phyloP scores from a whole-genome alignment of 108 stramenopile species.

The Stephanodiscus minutulus region DNA sequence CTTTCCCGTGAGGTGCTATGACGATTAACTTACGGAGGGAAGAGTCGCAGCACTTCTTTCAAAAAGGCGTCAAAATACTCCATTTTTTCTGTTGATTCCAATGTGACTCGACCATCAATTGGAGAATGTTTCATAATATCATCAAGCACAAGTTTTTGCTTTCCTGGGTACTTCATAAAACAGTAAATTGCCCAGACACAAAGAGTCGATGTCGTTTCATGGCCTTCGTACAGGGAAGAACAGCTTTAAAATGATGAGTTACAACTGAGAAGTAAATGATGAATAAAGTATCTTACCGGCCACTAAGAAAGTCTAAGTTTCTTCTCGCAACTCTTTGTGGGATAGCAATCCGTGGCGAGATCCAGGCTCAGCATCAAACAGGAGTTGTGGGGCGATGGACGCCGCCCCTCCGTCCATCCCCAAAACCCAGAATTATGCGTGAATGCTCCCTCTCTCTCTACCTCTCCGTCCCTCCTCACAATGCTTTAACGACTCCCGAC shows the following conservation, averaged over 20 bases:
- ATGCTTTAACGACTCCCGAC: slow-evolving; percentile 85
- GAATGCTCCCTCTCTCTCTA: background rate
- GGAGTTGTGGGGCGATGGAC: slow-evolving; percentile 41
- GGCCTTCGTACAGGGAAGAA: slow-evolving; percentile 14
- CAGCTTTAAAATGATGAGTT: background rate
- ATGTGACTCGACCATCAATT: slow-evolving; percentile 25
- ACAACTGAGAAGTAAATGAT: background rate
- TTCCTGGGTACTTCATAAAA: slow-evolving; percentile 50
- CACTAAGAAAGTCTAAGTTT: slow-evolving; percentile 67
- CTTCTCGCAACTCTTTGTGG: slow-evolving; percentile 56
- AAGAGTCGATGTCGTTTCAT: slow-evolving; percentile 74
- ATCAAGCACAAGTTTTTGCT: slow-evolving; percentile 52
- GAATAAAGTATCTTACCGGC: slow-evolving; percentile 40
- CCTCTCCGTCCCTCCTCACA: slow-evolving; percentile 3
- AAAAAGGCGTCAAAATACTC: slow-evolving; percentile 62
- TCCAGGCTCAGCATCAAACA: slow-evolving; percentile 52
- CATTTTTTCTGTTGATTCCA: slow-evolving; percentile 63
- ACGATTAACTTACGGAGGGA: slow-evolving; percentile 32
- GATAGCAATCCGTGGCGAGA: slow-evolving; percentile 25
- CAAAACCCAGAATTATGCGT: background rate
- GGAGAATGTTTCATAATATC: slow-evolving; percentile 50
- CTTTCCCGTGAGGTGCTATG: too few species aligned
- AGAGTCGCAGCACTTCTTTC: slow-evolving; percentile 66
- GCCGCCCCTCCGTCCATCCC: too few species aligned
- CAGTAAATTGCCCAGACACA: slow-evolving; percentile 62